Evolutionary conservation across 768 basidiomycete genomes (phyloP), one percentile per base, ranked within the genome.

Genomic region (Kockovaella imperatae): DNA sequence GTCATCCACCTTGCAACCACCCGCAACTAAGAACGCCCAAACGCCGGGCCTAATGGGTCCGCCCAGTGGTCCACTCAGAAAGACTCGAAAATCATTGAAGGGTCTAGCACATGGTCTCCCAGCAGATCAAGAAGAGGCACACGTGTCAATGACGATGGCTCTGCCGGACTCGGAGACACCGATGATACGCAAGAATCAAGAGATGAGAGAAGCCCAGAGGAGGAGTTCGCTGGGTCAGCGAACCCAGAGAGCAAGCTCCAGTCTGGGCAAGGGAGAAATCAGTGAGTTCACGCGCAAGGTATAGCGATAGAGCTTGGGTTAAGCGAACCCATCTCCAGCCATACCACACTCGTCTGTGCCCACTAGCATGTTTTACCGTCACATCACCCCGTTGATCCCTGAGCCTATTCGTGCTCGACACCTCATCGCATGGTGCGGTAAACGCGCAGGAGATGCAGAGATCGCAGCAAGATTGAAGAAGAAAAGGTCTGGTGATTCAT

Each of bases 141-240:
- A n/a, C 24, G 40, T 42, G 28, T 20, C 10, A 64, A 70, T 53
- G 30, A 41, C 65, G 20, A 56, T 67, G 35, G 64, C 67, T 21
- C 39, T 70, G 5, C 52, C 64, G 36, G 59, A 67, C 26, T 53
- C 56, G 36, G 69, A 70, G 28, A 70, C 69, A 38, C 69, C 69
- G 0, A 53, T 68, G 52, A 65, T 65, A 5, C 42, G 57, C 50
- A 65, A 61, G 50, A 70, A 70, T 45, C 56, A 61, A 48, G 59
- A 68, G 42, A 44, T 70, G 35, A 51, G 57, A 36, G 61, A 61
- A 14, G 60, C 52, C 11, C 49, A 55, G 1, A 45, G 69, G 36
- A 52, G 67, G 47, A 62, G 59, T 29, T 61, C 60, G 32, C 24
- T 68, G 48, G 56, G 57, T 17, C 53, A 60, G 54, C 36, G 69